Conservation (phyloP, 2,329 filamentous ascomycete genomes). For the Epichloe typhina region DNA sequence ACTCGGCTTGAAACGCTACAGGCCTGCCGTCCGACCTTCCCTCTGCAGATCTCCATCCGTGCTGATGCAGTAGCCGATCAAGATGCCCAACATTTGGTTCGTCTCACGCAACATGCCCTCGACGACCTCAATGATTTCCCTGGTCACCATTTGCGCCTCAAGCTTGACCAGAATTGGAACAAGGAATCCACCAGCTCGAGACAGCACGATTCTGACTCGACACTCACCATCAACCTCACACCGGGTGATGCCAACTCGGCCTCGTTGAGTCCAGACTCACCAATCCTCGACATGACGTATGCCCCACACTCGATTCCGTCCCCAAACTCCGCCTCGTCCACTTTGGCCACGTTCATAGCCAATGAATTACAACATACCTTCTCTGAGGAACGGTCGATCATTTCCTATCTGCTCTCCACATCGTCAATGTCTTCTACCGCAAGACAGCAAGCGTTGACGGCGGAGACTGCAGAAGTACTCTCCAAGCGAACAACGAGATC, state of each 20-base stretch:
- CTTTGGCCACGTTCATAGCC: constrained; percentile 65
- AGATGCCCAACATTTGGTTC: constrained; percentile 62
- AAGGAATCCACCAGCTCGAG: constrained; percentile 9
- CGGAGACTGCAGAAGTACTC: constrained; percentile 41
- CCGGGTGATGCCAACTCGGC: constrained; percentile 49
- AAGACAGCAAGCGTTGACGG: constrained; percentile 31
- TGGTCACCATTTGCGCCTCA: constrained; percentile 59
- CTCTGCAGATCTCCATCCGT: constrained; percentile 67
- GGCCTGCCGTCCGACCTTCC: constrained; percentile 81
- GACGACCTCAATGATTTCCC: constrained; percentile 81
- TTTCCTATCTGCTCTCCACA: constrained; percentile 58
- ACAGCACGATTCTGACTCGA: constrained; percentile 34
- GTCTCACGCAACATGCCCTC: constrained; percentile 71
- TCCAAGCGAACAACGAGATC: constrained; percentile 67
- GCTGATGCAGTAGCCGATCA: constrained; percentile 49
- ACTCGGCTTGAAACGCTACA: constrained; percentile 24
- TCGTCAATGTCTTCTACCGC: constrained; percentile 37
- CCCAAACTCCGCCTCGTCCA: constrained; percentile 54
- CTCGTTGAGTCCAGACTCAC: constrained; percentile 53
- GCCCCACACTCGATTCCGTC: constrained; percentile 54
- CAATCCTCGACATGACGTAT: constrained; percentile 68
- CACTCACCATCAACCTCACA: constrained; percentile 58
- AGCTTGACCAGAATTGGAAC: constrained; percentile 16
- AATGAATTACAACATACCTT: constrained; percentile 67
- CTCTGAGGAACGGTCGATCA: constrained; percentile 75